phyloP scores from a whole-genome alignment of 176 grass and related monocot species.

The Aechmea fasciata region DNA sequence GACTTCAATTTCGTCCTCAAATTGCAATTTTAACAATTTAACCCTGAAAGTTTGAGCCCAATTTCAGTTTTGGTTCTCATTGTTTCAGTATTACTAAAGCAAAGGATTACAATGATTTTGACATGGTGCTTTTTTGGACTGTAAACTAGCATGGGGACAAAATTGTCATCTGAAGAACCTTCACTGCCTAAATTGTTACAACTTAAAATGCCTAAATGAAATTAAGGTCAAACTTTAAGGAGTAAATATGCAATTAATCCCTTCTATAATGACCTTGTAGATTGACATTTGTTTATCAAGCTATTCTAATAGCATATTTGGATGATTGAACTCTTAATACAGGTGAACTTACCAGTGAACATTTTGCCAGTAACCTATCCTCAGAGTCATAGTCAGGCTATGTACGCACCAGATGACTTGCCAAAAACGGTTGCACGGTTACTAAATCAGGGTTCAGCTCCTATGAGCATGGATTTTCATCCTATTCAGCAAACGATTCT shows the following conservation, averaged over 20 bases:
- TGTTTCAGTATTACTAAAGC: too few species aligned
- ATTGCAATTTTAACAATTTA: too few species aligned
- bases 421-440: slow-evolving; percentile 17
- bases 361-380: slow-evolving; percentile 21
- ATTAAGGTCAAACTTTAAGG: slow-evolving; percentile 2
- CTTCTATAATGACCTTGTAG: not conserved
- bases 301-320: not conserved
- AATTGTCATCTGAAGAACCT: too few species aligned
- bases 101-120: too few species aligned
- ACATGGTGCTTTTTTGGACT: too few species aligned
- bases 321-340: not conserved
- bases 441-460: slow-evolving; percentile 19
- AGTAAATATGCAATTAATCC: not conserved
- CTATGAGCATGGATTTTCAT: slow-evolving; percentile 30
- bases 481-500: slow-evolving; percentile 18
- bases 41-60: too few species aligned
- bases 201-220: not conserved
- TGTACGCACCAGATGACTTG: slow-evolving; percentile 15
- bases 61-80: too few species aligned
- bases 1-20: too few species aligned
- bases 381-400: slow-evolving; percentile 19
- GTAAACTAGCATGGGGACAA: too few species aligned
- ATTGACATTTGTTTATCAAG: not conserved
- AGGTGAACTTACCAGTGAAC: slow-evolving; percentile 18
- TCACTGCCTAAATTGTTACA: too few species aligned